Evolutionary conservation across 331 rosid species (phyloP).

Genomic region (Rosa hybrid): DNA sequence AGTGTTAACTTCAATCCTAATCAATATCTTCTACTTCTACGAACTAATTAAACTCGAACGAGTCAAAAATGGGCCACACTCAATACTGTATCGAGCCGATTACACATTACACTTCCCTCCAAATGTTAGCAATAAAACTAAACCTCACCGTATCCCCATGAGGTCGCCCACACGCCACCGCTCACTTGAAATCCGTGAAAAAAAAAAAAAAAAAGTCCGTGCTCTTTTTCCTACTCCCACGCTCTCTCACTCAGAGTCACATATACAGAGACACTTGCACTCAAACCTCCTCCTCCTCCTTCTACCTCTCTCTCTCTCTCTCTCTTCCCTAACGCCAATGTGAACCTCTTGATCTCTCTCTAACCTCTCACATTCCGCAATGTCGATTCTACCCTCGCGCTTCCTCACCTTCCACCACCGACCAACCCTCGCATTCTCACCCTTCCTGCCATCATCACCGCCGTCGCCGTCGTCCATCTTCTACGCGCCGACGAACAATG

Average conservation of each 20-base stretch:
- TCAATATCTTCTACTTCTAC: too few species aligned
- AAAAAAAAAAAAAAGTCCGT: background rate
- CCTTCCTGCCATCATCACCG: slow-evolving; percentile 3
- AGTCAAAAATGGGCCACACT: too few species aligned
- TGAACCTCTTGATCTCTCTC: background rate
- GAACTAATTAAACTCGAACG: too few species aligned
- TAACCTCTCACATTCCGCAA: slow-evolving; percentile 17
- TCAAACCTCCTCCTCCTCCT: background rate
- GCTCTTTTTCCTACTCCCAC: slow-evolving; percentile 4
- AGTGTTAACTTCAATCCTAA: too few species aligned
- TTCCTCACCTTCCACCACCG: slow-evolving; percentile 18
- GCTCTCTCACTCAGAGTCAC: background rate
- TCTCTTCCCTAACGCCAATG: background rate
- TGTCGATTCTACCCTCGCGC: slow-evolving; percentile 47
- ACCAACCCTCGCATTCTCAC: slow-evolving; percentile 28
- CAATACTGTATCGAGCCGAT: too few species aligned
- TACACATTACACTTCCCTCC: too few species aligned
- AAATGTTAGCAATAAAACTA: background rate
- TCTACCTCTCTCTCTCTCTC: background rate
- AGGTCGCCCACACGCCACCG: background rate
- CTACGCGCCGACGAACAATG: slow-evolving; percentile 19
- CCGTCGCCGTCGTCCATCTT: slow-evolving; percentile 14
- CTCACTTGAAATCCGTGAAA: background rate
- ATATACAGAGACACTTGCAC: background rate
- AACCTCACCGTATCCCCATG: background rate